Evolutionary conservation across 2,329 filamentous ascomycete genomes (phyloP).

Genomic region (Neurospora sp.): DNA sequence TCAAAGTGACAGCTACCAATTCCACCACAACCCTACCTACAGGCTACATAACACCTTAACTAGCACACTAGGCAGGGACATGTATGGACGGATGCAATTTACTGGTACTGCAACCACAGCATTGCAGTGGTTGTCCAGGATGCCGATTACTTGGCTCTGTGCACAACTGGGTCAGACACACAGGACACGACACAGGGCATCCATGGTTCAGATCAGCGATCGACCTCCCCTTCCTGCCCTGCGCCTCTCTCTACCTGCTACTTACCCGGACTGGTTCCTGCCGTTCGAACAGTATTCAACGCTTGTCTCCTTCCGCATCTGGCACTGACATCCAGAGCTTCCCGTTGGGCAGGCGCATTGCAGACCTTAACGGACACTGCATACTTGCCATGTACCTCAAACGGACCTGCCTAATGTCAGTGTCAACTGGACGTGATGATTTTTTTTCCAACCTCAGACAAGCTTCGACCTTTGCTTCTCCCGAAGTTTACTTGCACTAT

Average conservation of each 20-base stretch:
- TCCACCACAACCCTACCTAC: neutral
- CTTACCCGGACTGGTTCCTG: neutral
- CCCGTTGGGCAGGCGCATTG: neutral
- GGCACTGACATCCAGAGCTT: neutral
- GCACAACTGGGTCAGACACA: neutral
- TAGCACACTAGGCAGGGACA: neutral
- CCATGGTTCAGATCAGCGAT: neutral
- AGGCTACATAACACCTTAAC: neutral
- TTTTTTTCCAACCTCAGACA: neutral
- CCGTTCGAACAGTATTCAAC: neutral
- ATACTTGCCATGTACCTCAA: neutral
- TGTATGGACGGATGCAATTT: neutral
- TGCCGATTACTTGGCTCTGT: neutral
- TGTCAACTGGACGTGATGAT: neutral
- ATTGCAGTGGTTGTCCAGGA: neutral
- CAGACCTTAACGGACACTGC: neutral
- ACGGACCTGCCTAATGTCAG: neutral
- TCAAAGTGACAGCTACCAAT: neutral
- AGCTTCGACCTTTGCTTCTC: neutral
- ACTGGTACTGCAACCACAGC: neutral
- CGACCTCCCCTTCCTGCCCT: neutral
- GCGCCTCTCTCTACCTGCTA: neutral
- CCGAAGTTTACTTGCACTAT: neutral
- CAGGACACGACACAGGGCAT: neutral
- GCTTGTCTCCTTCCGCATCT: neutral